Evolutionary conservation across 169 alveolate species (phyloP).

Genomic region (Neospora caninum): DNA sequence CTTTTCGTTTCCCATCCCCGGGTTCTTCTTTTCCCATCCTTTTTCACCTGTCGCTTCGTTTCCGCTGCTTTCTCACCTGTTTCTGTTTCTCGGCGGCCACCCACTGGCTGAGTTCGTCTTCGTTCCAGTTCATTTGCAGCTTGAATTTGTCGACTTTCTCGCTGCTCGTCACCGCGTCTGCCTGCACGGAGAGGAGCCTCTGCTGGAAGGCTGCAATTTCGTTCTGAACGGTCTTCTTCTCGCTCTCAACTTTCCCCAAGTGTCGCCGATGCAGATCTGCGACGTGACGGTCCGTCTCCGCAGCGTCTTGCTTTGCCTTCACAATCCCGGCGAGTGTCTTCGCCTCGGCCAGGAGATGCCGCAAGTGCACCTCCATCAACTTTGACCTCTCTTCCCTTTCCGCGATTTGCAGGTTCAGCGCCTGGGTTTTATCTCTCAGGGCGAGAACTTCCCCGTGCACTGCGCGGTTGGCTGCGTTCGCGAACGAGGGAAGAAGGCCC

Average conservation of each 20-base stretch:
- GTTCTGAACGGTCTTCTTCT: constrained; percentile 82
- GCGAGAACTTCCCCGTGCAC: constrained; percentile 34
- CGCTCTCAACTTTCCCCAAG: constrained; percentile 84
- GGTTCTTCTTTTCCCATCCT: too few relatives aligned
- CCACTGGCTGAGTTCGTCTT: constrained; percentile 95
- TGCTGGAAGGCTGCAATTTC: constrained; percentile 76
- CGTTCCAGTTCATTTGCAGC: constrained; percentile 92
- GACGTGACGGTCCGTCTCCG: constrained; percentile 91
- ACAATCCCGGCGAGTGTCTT: constrained; percentile 89
- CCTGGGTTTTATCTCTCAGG: background rate
- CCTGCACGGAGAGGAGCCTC: constrained; percentile 82
- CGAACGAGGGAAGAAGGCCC: constrained; percentile 63
- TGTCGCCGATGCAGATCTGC: constrained; percentile 84
- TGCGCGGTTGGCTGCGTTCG: constrained; percentile 48
- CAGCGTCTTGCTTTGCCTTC: constrained; percentile 86
- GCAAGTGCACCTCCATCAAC: constrained; percentile 54
- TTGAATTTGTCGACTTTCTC: constrained; percentile 92
- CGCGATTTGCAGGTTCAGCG: constrained; percentile 37
- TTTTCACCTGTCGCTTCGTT: too few relatives aligned
- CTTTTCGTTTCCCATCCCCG: too few relatives aligned
- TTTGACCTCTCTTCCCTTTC: constrained; percentile 51
- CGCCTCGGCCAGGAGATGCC: constrained; percentile 86
- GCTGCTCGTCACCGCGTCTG: constrained; percentile 89
- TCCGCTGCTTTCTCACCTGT: constrained; percentile 72
- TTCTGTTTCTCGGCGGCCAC: constrained; percentile 93